A percentile compares a stretch with the other conserved stretches of the same genome.
phyloP scores from a whole-genome alignment of 176 grass and related monocot genomes.

The Avena atlantica region DNA sequence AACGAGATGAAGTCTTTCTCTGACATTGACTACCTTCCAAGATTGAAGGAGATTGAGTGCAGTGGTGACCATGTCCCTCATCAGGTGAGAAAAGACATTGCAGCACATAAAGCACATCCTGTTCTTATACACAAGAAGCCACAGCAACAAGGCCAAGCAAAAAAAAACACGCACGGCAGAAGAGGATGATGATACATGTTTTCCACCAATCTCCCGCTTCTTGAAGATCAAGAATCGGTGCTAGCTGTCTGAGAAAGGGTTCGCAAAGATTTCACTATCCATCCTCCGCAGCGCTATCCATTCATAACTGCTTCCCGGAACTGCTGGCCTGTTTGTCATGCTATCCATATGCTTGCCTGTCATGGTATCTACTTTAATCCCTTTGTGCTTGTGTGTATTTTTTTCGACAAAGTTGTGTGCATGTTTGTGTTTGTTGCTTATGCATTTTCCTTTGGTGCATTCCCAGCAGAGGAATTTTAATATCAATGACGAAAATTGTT shows the following conservation, averaged over 20 bases:
- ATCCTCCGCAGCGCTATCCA: neutral
- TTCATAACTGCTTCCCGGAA: neutral
- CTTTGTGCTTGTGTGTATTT: neutral
- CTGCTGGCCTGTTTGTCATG: neutral
- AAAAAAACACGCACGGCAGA: neutral
- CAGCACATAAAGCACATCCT: neutral
- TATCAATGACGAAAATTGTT: neutral
- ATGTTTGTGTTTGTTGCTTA: neutral
- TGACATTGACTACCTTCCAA: neutral
- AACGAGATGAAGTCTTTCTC: neutral
- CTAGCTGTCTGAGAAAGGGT: neutral
- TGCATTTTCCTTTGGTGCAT: neutral
- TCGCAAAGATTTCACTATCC: neutral
- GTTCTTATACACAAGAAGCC: neutral
- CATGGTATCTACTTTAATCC: neutral
- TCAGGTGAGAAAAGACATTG: neutral
- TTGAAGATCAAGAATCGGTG: neutral
- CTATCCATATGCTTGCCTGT: neutral
- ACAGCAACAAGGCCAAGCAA: neutral
- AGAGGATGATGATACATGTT: neutral
- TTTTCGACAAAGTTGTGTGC: neutral
- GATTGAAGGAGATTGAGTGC: neutral
- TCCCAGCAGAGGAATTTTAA: neutral
- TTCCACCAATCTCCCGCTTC: neutral
- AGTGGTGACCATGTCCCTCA: neutral